Conservation (phyloP, 805 yeast species). For the Candida lessepsii region DNA sequence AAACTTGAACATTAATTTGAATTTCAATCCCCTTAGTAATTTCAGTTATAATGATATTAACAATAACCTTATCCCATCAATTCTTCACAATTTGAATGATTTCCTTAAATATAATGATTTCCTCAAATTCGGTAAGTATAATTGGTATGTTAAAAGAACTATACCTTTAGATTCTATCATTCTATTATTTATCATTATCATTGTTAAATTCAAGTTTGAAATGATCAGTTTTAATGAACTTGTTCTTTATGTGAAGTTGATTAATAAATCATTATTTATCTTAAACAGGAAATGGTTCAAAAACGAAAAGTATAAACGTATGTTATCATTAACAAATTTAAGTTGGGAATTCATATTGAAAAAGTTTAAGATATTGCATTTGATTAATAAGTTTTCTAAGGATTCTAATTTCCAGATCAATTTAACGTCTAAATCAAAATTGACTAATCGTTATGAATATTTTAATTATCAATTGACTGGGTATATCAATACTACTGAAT, state of each 20-base stretch:
- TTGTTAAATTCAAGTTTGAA: conserved; percentile 49
- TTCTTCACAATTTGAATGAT: conserved; percentile 55
- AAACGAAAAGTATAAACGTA: conserved; percentile 45
- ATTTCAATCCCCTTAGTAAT: conserved; percentile 33
- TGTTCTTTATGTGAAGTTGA: conserved; percentile 36
- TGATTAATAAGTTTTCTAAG: conserved; percentile 25
- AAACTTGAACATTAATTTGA: conserved; percentile 35
- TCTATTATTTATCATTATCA: conserved; percentile 49
- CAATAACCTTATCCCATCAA: conserved; percentile 54
- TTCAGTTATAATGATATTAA: conserved; percentile 53
- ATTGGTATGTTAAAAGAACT: conserved; percentile 62
- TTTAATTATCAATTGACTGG: conserved; percentile 43
- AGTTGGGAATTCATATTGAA: conserved; percentile 45
- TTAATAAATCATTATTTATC: conserved; percentile 42
- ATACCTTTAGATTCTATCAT: conserved; percentile 60
- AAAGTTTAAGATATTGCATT: conserved; percentile 29
- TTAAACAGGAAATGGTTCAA: conserved; percentile 45
- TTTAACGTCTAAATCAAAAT: conserved; percentile 15
- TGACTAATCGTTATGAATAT: conserved; percentile 26
- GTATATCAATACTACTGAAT: conserved; percentile 37
- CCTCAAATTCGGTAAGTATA: conserved; percentile 51
- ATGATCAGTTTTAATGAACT: conserved; percentile 38
- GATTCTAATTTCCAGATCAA: conserved; percentile 20
- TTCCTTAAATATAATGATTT: conserved; percentile 53
- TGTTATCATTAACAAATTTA: conserved; percentile 41